Evolutionary conservation across 148 eudicot species (phyloP), one percentile per base, ranked within the genome.

Genomic region (Fagopyrum esculentum): DNA sequence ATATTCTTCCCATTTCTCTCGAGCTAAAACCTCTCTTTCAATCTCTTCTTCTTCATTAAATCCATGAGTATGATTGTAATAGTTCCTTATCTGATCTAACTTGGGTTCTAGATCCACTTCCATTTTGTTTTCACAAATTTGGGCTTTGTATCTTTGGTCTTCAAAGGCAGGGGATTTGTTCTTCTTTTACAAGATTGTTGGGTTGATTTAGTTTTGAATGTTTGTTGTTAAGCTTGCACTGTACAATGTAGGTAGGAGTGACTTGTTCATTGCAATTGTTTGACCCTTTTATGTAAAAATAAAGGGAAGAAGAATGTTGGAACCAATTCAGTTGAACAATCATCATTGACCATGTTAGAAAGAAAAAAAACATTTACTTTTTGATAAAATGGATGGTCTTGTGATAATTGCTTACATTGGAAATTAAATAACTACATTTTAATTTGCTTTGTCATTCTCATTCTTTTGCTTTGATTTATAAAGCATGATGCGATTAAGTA

Each of bases 381-480:
- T 30, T 35, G 70, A n/a, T 64, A 16, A 64, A 64, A 64, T 12
- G 16, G 9, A 35, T 64, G 70, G 70, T n/a, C n/a, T 64, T 64
- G 35, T 35, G 46, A 64, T 45, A 7, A 45, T 4, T 64, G 70
- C 70, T 64, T 45, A 35, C 46, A 45, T 64, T 40, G 70, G 46
- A 64, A 64, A 64, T 45, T 40, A 11, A 22, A 60, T 60, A 60
- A 6, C 30, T 7, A 60, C 66, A 60, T 40, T 60, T 64, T 12
- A 45, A 40, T 64, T 64, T 64, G 46, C 70, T 64, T 64, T 64
- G 45, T 40, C 70, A 40, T 13, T 64, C 70, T 64, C 70, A 64
- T 64, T 35, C 46, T 40, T 11, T 35, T 12, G 70, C 45, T 35
- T 35, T 64, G 45, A 45, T 64, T 64, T 12, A n/a, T 64, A 64